These are phyloP conservation scores for Elsinoe necatrix DNA, from an alignment of 2,329 filamentous ascomycete genomes.

Conservation along the genomic window DNA sequence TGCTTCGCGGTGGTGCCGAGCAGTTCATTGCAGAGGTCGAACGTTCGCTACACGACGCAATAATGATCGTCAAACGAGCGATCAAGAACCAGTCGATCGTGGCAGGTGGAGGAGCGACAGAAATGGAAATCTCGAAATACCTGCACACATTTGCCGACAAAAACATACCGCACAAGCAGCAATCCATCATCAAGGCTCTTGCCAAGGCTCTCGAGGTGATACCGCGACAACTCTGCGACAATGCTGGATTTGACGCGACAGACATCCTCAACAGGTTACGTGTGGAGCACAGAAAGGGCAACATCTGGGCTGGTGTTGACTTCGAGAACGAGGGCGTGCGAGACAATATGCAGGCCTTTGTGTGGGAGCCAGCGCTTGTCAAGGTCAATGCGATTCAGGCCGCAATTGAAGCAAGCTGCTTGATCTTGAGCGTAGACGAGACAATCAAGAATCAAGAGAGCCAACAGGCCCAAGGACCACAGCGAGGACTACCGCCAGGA, in stretches of 20 bases:
- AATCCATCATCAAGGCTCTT: conserved; percentile 94
- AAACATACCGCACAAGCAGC: conserved; percentile 89
- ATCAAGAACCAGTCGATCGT: conserved; percentile 93
- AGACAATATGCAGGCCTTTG: conserved; percentile 91
- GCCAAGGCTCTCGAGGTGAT: conserved; percentile 96
- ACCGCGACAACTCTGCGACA: conserved; percentile 94
- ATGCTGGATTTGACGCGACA: conserved; percentile 95
- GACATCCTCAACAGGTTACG: conserved; percentile 95
- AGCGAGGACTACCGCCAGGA: conserved; percentile 51
- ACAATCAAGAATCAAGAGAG: conserved; percentile 97
- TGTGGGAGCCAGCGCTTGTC: conserved; percentile 93
- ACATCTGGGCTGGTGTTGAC: conserved; percentile 91
- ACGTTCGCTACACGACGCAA: conserved; percentile 93
- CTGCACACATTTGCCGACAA: conserved; percentile 87
- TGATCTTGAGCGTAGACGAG: conserved; percentile 95
- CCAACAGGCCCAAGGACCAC: conserved; percentile 69
- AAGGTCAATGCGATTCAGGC: conserved; percentile 97
- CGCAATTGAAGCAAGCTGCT: conserved; percentile 85
- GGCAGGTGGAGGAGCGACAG: conserved; percentile 83
- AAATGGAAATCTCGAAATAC: conserved; percentile 96
- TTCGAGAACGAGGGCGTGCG: conserved; percentile 85
- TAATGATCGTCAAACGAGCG: conserved; percentile 99
- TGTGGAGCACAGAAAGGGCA: conserved; percentile 90
- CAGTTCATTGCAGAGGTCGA: conserved; percentile 99
- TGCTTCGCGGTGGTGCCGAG: conserved; percentile 91